Conservation (phyloP, 176 grass and related monocot genomes). For the Triticum aestivum region DNA sequence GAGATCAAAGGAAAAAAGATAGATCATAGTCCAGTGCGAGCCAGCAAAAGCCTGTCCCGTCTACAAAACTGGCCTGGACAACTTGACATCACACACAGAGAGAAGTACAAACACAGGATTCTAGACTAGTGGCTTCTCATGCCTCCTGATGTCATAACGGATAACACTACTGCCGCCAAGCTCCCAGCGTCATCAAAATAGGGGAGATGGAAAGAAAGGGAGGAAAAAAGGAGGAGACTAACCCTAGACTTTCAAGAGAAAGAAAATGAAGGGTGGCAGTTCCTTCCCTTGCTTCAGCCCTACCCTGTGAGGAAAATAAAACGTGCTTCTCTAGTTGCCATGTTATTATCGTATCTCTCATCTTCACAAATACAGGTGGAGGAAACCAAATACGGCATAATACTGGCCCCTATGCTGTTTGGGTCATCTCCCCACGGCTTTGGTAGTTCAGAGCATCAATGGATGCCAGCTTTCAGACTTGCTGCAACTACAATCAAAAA, state of each 20-base stretch:
- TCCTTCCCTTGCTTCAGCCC: background rate
- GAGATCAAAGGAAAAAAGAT: conserved; percentile 4
- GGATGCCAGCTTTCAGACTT: background rate
- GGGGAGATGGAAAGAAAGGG: background rate
- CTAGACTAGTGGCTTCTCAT: background rate
- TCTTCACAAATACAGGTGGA: background rate
- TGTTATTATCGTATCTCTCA: background rate
- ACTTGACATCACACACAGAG: background rate
- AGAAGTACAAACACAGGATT: conserved; percentile 13
- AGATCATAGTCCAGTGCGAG: background rate
- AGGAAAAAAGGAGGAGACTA: conserved; percentile 9
- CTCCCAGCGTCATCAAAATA: background rate
- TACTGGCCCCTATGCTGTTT: background rate
- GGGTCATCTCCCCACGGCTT: background rate
- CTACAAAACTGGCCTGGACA: background rate
- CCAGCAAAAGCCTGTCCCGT: background rate
- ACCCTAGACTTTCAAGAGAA: background rate
- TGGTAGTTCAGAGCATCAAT: background rate
- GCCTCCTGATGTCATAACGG: background rate
- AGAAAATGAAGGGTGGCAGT: background rate
- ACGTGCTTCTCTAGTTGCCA: background rate
- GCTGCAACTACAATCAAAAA: background rate
- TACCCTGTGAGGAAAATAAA: background rate
- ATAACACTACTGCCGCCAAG: background rate
- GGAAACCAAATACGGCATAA: background rate